Evolutionary conservation across 345 rosid genomes (phyloP).

Genomic region (Odontarrhena argentea): DNA sequence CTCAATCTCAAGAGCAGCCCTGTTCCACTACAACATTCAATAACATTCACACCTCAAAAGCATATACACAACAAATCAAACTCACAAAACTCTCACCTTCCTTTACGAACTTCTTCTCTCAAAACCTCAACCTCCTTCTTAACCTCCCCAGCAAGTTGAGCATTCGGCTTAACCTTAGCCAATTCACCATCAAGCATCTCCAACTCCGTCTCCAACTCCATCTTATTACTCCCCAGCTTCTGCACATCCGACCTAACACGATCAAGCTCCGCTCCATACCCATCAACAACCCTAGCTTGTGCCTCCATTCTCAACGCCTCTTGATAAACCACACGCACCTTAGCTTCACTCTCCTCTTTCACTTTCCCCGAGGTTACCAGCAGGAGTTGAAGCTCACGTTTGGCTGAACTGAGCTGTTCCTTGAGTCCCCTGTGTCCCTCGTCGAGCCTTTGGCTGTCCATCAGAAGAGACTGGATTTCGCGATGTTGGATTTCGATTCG

Average conservation of each 20-base stretch:
- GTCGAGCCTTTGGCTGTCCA: slow-evolving; percentile 65
- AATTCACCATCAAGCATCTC: slow-evolving; percentile 48
- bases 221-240: slow-evolving; percentile 45
- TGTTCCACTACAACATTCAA: slow-evolving; percentile 33
- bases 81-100: slow-evolving; percentile 54
- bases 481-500: slow-evolving; percentile 64
- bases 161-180: slow-evolving; percentile 52
- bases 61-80: neutral
- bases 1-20: slow-evolving; percentile 76
- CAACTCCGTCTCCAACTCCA: slow-evolving; percentile 52
- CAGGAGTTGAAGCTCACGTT: slow-evolving; percentile 57
- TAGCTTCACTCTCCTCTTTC: slow-evolving; percentile 64
- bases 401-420: slow-evolving; percentile 60
- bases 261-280: slow-evolving; percentile 56
- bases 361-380: slow-evolving; percentile 50
- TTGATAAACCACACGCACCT: slow-evolving; percentile 70
- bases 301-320: slow-evolving; percentile 67
- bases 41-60: neutral
- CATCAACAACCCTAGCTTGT: slow-evolving; percentile 57
- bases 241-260: slow-evolving; percentile 58
- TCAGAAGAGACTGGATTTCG: slow-evolving; percentile 72
- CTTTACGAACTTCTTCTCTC: slow-evolving; percentile 58
- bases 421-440: slow-evolving; percentile 67
- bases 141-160: slow-evolving; percentile 44
- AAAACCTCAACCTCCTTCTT: slow-evolving; percentile 59